Base-by-base conservation (phyloP, 2,329 filamentous ascomycete species). In the Dactylellina haptotyla region DNA sequence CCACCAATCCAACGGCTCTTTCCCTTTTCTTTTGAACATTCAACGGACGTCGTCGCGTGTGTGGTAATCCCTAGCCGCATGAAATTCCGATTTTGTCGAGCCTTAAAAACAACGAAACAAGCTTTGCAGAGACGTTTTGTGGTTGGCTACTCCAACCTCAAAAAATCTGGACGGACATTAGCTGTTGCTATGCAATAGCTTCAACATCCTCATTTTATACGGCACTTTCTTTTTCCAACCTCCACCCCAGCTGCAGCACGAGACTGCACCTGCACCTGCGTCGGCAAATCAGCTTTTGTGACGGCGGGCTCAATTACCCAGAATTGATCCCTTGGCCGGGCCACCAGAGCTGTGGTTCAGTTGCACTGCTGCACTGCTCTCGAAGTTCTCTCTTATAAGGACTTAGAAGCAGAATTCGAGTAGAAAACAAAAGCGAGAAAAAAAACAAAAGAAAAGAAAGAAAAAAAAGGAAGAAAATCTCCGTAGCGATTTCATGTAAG, bases 291-390 rank as follows among this genome's bases (percentile, higher is more conserved):
- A 73, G 61, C 50, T 50, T 43, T 34, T 72, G 69, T 61, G 48
- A 73, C 69, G 69, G 57, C 69, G 69, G 69, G 66, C 46, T n/a
- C 58, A 73, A 65, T 73, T 73, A 73, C 69, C 69, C 56, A 73
- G 61, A n/a, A 72, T 66, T 48, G 69, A 71, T 61, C 64, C 39
- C 69, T 73, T 32, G 46, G 30, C 61, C 54, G 69, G 66, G 46
- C 30, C 28, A 34, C 69, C 46, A 43, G 54, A 61, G 61, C 48
- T 73, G 53, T 72, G 45, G 61, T 59, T 66, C 57, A 73, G 69
- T 73, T 23, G 69, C 61, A 73, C 69, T 66, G 51, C 61, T 66
- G 50, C 53, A 65, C 59, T 34, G 45, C 56, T 61, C 20, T 66
- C 58, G 66, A 66, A 54, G 46, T 34, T 54, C 41, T 66, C 46